Percentiles rank a stretch among this genome's conserved stretches.
Conservation (phyloP, 352 stramenopile genomes). For the Pythium insidiosum region DNA sequence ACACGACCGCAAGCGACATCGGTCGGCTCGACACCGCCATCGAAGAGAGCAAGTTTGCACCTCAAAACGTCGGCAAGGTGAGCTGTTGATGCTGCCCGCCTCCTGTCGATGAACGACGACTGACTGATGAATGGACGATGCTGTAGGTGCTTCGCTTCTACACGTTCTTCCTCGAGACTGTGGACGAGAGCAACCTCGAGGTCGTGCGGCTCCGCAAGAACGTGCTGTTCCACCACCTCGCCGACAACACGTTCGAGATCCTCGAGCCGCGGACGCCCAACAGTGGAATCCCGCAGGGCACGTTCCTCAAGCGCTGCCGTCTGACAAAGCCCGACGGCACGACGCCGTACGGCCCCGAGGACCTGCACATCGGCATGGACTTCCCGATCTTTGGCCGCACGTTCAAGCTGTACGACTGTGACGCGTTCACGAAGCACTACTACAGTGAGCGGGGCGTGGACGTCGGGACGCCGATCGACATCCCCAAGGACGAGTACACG, state of each 20-base stretch:
- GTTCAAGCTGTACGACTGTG: slow-evolving; percentile 75
- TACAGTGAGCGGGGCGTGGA: slow-evolving; percentile 35
- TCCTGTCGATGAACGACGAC: too few relatives aligned
- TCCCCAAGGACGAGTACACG: slow-evolving; percentile 83
- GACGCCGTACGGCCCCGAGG: slow-evolving; percentile 33
- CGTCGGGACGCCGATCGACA: slow-evolving; percentile 32
- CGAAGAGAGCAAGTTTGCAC: slow-evolving; percentile 70
- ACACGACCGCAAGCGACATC: slow-evolving; percentile 54
- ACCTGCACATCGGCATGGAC: slow-evolving; percentile 63
- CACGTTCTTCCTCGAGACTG: slow-evolving; percentile 75
- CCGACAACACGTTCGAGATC: slow-evolving; percentile 87
- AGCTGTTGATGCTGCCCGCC: neutral
- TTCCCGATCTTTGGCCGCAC: slow-evolving; percentile 64
- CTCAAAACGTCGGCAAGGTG: slow-evolving; percentile 66
- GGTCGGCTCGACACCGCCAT: slow-evolving; percentile 26
- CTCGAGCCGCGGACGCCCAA: slow-evolving; percentile 76
- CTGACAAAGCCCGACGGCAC: slow-evolving; percentile 47
- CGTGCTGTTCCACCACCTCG: slow-evolving; percentile 74
- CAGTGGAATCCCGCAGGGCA: slow-evolving; percentile 82
- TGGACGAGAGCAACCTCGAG: slow-evolving; percentile 80
- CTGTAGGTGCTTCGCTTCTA: slow-evolving; percentile 71
- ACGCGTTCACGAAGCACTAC: slow-evolving; percentile 66
- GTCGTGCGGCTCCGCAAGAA: slow-evolving; percentile 64
- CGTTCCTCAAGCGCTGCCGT: slow-evolving; percentile 75
- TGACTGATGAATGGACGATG: neutral